A percentile compares a stretch with the other conserved stretches of the same genome.
phyloP scores from a whole-genome alignment of 257 asterid genomes.

The Ligustrum vulgare region DNA sequence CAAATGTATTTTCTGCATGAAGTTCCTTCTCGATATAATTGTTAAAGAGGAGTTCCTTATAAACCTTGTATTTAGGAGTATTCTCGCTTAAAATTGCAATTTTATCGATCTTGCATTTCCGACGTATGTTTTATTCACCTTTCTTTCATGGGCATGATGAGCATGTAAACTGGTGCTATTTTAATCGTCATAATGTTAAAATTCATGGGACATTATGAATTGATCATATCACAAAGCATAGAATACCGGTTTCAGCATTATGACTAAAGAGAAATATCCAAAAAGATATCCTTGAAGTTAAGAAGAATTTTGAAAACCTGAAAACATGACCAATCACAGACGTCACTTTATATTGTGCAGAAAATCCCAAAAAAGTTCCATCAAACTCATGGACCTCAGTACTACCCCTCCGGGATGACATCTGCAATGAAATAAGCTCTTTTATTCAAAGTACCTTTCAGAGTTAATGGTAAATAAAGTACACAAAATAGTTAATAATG shows the following conservation, averaged over 20 bases:
- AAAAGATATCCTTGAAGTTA: conserved; percentile 20
- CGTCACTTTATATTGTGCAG: conserved; percentile 72
- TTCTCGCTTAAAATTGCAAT: not conserved
- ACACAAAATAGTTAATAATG: not conserved
- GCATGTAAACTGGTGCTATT: not conserved
- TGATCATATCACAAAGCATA: not conserved
- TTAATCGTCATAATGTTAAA: not conserved
- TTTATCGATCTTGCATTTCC: not conserved
- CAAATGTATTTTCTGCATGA: not conserved
- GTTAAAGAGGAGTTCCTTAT: not conserved
- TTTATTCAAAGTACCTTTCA: conserved; percentile 8
- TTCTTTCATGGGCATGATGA: not conserved
- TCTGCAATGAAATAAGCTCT: conserved; percentile 45
- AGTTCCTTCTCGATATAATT: not conserved
- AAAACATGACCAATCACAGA: conserved; percentile 97
- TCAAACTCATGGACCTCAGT: conserved; percentile 91
- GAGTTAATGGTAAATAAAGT: conserved; percentile 3
- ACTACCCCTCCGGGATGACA: conserved; percentile 76
- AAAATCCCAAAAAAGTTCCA: conserved; percentile 70
- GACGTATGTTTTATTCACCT: not conserved
- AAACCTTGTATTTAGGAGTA: not conserved
- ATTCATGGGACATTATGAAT: not conserved
- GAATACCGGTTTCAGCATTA: not conserved
- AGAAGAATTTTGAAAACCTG: conserved; percentile 53
- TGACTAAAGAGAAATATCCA: not conserved